Evolutionary conservation across 2,329 filamentous ascomycete species (phyloP), one percentile per base, ranked within the genome.

Genomic region (Penicillium expansum): DNA sequence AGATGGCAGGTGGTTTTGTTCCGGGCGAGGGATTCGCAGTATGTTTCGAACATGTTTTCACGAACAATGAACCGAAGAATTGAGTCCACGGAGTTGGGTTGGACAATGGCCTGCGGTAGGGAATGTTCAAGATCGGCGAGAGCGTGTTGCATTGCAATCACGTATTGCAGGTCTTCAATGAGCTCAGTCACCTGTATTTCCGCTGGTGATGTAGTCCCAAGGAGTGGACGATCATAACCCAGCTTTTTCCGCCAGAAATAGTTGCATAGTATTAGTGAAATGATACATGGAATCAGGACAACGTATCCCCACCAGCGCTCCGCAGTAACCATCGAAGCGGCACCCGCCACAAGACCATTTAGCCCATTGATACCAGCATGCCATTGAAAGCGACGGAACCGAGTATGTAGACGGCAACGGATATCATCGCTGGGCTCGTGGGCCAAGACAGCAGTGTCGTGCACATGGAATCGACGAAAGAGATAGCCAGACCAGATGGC

Each of bases 251-350:
- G 69, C 78, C 79, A 83, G 67, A 79, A 77, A n/a, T 74, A 68
- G 49, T 83, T 83, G 63, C 77, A 79, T 8, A 76, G 67, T 2
- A 80, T 70, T 1, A 79, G 74, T 0, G 75, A 70, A 3, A 79
- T 55, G 9, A 83, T 79, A 59, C 82, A 82, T 0, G 81, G 82
- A 2, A 79, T 71, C 5, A 83, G 67, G 0, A 83, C 71, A 0
- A 82, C 70, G 48, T 84, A 84, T 2, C 78, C 82, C 75, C 77
- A 80, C 82, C 82, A 84, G 29, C 68, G 63, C 3, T 77, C 79
- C 0, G 80, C 77, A 0, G 80, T 83, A 3, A 82, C 65, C 70
- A 83, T 74, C 0, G 80, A 81, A 2, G 75, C 81, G 1, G 75
- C 77, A 6, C 80, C 80, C 5, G 80, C 79, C 0, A 83, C 62